Conservation (phyloP, 176 grass and related monocot genomes). For the Triticum aestivum region IWGSC_CS_RefSeq_v2.1 NC_057795.1:611298433-611298932, state of each 20-base stretch:
- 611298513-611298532: too few species aligned
- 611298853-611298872: neutral
- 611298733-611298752: neutral
- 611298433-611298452: too few species aligned
- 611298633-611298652: conserved; percentile 48
- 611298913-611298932: neutral
- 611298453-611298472: too few species aligned
- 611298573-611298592: too few species aligned
- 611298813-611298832: neutral
- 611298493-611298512: too few species aligned
- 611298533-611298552: too few species aligned
- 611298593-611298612: too few species aligned
- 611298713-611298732: neutral
- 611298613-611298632: conserved; percentile 44
- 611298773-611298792: neutral
- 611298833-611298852: neutral
- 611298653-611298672: conserved; percentile 61
- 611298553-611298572: too few species aligned
- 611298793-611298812: neutral
- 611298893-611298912: neutral
- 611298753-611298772: neutral
- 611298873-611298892: neutral
- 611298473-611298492: too few species aligned
- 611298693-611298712: neutral
- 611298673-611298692: conserved; percentile 31